These are phyloP conservation scores for Penicillium sp. DNA, from an alignment of 2,329 filamentous ascomycete genomes.

Conservation along the genomic window DNA sequence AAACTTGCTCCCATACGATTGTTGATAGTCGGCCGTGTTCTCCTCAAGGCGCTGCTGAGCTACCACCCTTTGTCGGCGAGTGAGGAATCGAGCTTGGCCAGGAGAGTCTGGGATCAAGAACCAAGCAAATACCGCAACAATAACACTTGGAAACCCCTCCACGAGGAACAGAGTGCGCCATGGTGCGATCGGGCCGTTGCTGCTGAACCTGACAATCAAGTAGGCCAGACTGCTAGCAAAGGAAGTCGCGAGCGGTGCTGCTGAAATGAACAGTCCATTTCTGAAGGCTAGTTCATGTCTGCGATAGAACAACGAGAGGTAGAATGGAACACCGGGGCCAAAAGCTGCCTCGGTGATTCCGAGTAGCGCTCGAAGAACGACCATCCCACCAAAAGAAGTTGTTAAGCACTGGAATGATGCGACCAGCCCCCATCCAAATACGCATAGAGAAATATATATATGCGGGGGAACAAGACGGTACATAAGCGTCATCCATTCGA, in stretches of 20 bases:
- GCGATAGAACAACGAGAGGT: slow-evolving; percentile 63
- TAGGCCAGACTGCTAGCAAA: slow-evolving; percentile 76
- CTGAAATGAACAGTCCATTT: slow-evolving; percentile 83
- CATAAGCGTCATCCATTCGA: slow-evolving; percentile 66
- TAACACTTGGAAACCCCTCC: slow-evolving; percentile 79
- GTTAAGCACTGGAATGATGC: slow-evolving; percentile 71
- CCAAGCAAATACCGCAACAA: slow-evolving; percentile 74
- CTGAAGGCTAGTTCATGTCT: slow-evolving; percentile 75
- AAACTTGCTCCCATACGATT: slow-evolving; percentile 41
- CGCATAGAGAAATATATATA: slow-evolving; percentile 59
- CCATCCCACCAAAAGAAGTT: slow-evolving; percentile 61
- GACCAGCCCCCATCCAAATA: slow-evolving; percentile 74
- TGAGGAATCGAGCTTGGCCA: slow-evolving; percentile 62
- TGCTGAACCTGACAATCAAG: slow-evolving; percentile 69
- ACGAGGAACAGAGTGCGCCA: slow-evolving; percentile 85
- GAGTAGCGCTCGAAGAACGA: slow-evolving; percentile 44
- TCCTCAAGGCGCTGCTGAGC: slow-evolving; percentile 66
- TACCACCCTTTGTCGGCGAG: slow-evolving; percentile 63
- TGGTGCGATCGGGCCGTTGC: slow-evolving; percentile 66
- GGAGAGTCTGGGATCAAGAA: slow-evolving; percentile 74
- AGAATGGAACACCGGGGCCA: slow-evolving; percentile 63
- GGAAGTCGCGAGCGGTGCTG: slow-evolving; percentile 59
- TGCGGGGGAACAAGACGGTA: slow-evolving; percentile 61
- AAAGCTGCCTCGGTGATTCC: slow-evolving; percentile 63
- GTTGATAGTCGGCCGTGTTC: slow-evolving; percentile 44